Base-by-base conservation (phyloP, 1,139 yeast genomes). In the Saccharomycopsis crataegensis region DNA sequence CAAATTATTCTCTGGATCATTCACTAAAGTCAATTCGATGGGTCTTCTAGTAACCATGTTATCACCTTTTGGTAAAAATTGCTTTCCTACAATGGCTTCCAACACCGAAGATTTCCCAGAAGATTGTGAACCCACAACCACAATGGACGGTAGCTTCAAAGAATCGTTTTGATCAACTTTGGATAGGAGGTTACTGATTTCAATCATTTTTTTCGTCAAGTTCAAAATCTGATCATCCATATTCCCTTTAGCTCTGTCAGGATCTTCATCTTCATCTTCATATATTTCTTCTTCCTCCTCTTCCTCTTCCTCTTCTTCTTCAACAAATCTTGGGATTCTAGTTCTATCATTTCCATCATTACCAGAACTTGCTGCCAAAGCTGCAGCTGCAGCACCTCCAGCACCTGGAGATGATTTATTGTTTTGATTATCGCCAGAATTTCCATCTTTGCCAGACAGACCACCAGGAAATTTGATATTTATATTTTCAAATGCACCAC, bases 11-110 rank as follows among this genome's bases (percentile, higher is more conserved):
- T 79, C 81, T 6, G 95, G 94, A 1, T 96, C 82, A 65, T 93
- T 91, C 32, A 94, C 83, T 53, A 94, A 75, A 0, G 99, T 94
- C 61, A 94, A 75, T 69, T 91, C 98, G 52, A 91, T 90, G 1
- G 98, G 98, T 62, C 98, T 78, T 67, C 96, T 79, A 0, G 98
- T 91, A 28, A 91, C 97, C 97, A 91, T 91, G 65, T 91, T 91
- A 48, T 86, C 80, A 33, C 98, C 98, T 68, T 91, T 91, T 34
- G 98, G 98, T 57, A 91, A 72, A 62, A 91, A 91, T 64, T 91
- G 96, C 62, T 86, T 96, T 11, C 98, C 98, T 1, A 91, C 98
- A 57, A 91, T 86, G 14, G 96, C 81, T 66, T 91, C 98, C 57
- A 91, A 75, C 1, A 91, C 98, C 0, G 97, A 90, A 0, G 96